Conservation (phyloP, 306 rosid genomes). For the Geum urbanum region DNA sequence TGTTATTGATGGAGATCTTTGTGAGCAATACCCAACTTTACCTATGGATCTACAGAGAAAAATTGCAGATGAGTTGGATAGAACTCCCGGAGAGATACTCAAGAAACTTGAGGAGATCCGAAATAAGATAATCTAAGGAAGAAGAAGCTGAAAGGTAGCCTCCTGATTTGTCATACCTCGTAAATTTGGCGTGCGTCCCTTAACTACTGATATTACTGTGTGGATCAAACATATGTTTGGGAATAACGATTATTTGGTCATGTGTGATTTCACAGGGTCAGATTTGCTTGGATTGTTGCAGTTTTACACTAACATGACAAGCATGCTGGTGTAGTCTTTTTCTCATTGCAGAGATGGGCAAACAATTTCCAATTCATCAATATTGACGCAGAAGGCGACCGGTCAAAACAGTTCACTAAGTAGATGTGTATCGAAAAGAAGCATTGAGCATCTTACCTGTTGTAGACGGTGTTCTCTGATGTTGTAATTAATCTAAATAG, state of each 20-base stretch:
- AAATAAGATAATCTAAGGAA: conserved; percentile 76
- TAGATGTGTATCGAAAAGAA: not conserved
- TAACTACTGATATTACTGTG: not conserved
- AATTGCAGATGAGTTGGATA: conserved; percentile 90
- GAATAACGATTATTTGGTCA: conserved; percentile 8
- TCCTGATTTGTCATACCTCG: not conserved
- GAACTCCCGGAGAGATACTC: conserved; percentile 93
- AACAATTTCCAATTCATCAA: not conserved
- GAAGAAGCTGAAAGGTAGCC: conserved; percentile 29
- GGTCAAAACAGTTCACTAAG: not conserved
- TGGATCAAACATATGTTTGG: not conserved
- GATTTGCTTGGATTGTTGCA: not conserved
- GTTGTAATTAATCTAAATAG: conserved; percentile 32
- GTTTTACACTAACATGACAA: no score
- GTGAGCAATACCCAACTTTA: conserved; percentile 93
- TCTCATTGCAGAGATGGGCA: no score
- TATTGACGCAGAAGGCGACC: not conserved
- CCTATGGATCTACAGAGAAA: conserved; percentile 95
- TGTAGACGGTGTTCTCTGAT: conserved; percentile 31
- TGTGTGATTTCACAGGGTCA: not conserved
- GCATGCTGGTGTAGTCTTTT: no score
- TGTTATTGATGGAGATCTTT: conserved; percentile 77
- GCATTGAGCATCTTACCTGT: conserved; percentile 18
- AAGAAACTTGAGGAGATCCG: conserved; percentile 91
- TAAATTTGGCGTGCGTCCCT: not conserved